phyloP scores from a whole-genome alignment of 441 rosid species.

The Gossypium davidsonii region DNA sequence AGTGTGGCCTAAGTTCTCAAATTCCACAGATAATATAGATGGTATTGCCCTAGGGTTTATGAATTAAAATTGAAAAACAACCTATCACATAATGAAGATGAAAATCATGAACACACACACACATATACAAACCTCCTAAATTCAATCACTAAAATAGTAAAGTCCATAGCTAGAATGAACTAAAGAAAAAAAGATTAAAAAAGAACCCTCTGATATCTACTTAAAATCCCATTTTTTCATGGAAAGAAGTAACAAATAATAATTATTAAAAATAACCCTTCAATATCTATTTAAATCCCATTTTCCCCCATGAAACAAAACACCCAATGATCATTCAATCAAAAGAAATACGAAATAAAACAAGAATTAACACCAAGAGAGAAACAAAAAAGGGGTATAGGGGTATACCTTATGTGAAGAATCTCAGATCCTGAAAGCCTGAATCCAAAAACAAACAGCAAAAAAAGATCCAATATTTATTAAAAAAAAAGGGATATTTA shows the following conservation, averaged over 20 bases:
- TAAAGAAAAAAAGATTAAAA: not conserved
- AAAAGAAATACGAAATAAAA: not conserved
- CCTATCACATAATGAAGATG: too few species aligned
- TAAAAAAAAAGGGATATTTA: not conserved
- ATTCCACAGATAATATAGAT: not conserved
- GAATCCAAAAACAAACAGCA: not conserved
- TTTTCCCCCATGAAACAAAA: constrained; percentile 4
- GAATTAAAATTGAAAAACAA: not conserved
- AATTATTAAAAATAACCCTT: not conserved
- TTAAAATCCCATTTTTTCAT: not conserved
- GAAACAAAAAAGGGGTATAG: not conserved
- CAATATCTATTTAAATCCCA: not conserved
- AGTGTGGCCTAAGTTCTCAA: not conserved
- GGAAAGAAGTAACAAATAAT: too few species aligned
- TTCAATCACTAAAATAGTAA: not conserved
- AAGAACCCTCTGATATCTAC: not conserved
- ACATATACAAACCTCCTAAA: not conserved
- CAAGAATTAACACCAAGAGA: constrained; percentile 3
- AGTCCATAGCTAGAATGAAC: not conserved
- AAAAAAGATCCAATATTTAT: constrained; percentile 2
- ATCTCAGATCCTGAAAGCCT: constrained; percentile 10
- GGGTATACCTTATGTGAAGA: constrained; percentile 13
- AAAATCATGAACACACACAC: too few species aligned
- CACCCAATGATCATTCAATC: constrained; percentile 4
- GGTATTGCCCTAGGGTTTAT: not conserved